Evolutionary conservation across 805 yeast species (phyloP).

Genomic region (Starmerella sp.): DNA sequence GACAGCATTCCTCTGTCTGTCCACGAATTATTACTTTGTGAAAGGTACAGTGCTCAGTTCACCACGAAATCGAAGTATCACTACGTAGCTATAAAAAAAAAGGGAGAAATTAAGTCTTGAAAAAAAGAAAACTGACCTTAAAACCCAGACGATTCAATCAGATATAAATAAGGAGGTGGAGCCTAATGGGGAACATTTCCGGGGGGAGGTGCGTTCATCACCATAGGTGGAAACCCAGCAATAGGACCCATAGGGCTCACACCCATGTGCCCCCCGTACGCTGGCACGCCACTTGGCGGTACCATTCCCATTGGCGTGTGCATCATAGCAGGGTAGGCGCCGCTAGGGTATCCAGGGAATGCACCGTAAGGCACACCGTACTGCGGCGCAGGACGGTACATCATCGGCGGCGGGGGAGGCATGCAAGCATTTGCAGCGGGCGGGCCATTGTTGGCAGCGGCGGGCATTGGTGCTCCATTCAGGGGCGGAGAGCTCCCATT

Average conservation of each 20-base stretch:
- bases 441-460: background rate
- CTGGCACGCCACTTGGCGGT: background rate
- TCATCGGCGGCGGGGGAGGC: background rate
- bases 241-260: background rate
- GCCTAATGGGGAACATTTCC: background rate
- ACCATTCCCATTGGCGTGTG: slow-evolving; percentile 1
- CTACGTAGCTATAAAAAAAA: background rate
- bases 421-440: background rate
- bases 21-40: too few relatives aligned
- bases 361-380: background rate
- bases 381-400: slow-evolving; percentile 2
- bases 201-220: slow-evolving; percentile 2
- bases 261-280: background rate
- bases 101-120: background rate
- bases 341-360: slow-evolving; percentile 1
- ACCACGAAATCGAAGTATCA: background rate
- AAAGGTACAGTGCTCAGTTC: too few relatives aligned
- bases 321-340: slow-evolving; percentile 1
- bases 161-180: background rate
- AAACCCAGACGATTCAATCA: background rate
- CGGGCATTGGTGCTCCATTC: background rate
- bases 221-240: background rate
- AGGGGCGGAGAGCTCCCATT: slow-evolving; percentile 4
- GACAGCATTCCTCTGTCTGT: too few relatives aligned
- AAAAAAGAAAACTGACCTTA: background rate